phyloP scores from a whole-genome alignment of 768 basidiomycete species.

The Boletus tomentosulus region DNA sequence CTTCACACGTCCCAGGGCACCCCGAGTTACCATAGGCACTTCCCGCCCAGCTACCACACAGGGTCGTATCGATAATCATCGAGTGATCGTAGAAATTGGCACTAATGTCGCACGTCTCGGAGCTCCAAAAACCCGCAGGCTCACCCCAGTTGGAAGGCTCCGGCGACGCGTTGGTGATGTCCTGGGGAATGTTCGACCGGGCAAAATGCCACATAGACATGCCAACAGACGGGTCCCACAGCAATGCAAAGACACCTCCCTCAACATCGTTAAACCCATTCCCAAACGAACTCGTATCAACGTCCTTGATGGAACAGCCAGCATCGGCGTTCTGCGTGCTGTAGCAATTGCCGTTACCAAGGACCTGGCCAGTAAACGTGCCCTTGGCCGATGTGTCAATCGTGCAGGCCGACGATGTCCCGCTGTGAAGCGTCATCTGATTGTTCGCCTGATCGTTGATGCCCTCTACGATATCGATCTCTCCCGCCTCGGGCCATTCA shows the following conservation, averaged over 20 bases:
- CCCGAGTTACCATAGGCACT: conserved; percentile 26
- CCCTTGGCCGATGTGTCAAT: conserved; percentile 14
- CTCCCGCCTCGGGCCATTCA: conserved; percentile 51
- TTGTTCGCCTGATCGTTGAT: conserved; percentile 56
- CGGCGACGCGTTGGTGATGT: conserved; percentile 42
- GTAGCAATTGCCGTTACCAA: conserved; percentile 32
- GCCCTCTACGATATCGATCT: conserved; percentile 75
- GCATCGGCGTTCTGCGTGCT: conserved; percentile 38
- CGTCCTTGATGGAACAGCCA: conserved; percentile 48
- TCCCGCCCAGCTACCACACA: conserved; percentile 32
- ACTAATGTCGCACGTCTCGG: conserved; percentile 43
- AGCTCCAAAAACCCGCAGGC: conserved; percentile 50
- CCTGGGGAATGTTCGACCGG: conserved; percentile 45
- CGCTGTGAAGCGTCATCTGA: conserved; percentile 64
- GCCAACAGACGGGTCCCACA: conserved; percentile 44
- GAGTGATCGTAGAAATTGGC: conserved; percentile 48
- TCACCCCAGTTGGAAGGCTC: conserved; percentile 46
- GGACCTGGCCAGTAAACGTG: conserved; percentile 20
- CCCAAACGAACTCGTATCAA: conserved; percentile 38
- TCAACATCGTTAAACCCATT: conserved; percentile 27
- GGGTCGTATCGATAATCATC: conserved; percentile 39
- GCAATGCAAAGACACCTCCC: conserved; percentile 56
- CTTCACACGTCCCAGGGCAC: conserved; percentile 41
- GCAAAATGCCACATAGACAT: conserved; percentile 56
- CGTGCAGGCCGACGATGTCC: conserved; percentile 33